Conservation (phyloP, 2,329 filamentous ascomycete species). For the Blastomyces gilchristii region DNA sequence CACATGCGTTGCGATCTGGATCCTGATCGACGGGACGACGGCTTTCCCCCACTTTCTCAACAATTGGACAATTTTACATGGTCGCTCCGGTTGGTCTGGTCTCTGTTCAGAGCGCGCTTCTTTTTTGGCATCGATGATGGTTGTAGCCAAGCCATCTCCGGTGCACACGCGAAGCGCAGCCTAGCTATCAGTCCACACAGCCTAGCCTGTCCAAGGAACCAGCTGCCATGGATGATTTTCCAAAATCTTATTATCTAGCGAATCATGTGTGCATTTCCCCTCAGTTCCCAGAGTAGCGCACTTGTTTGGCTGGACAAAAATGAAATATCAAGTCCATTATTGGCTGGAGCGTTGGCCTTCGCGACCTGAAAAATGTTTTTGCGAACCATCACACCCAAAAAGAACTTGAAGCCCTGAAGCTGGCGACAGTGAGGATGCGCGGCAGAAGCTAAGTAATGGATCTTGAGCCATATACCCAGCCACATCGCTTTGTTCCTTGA, state of each 20-base stretch:
- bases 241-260: background rate
- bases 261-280: background rate
- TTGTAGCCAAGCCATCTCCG: background rate
- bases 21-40: background rate
- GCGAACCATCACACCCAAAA: background rate
- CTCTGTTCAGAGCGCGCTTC: background rate
- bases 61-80: background rate
- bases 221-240: background rate
- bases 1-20: background rate
- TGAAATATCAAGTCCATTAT: background rate
- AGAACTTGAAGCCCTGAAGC: background rate
- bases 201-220: background rate
- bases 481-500: background rate
- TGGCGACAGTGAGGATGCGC: background rate
- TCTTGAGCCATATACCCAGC: background rate
- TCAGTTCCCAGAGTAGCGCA: background rate
- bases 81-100: background rate
- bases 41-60: background rate
- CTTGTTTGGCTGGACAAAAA: background rate
- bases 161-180: background rate
- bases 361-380: background rate
- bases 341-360: background rate
- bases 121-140: background rate
- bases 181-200: background rate
- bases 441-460: background rate